Conservation (phyloP, 208 protist species). For the Balamuthia mandrillaris region DNA sequence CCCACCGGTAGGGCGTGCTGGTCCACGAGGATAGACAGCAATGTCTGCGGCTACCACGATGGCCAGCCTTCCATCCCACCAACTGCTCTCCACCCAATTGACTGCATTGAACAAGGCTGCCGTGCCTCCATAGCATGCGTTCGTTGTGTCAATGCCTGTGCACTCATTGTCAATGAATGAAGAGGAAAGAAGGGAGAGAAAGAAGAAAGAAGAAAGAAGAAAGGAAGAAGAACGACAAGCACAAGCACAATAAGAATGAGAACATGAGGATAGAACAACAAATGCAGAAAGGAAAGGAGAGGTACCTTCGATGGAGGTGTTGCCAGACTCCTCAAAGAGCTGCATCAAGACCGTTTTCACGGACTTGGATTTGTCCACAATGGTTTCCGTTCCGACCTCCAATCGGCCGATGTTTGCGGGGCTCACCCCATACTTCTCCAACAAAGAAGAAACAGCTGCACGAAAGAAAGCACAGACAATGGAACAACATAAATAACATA, state of each 20-base stretch:
- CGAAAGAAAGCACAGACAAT: too few relatives aligned
- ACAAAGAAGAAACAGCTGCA: slow-evolving; percentile 66
- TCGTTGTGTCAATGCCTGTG: slow-evolving; percentile 81
- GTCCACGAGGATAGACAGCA: slow-evolving; percentile 77
- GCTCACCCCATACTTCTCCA: slow-evolving; percentile 74
- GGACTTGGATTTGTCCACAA: slow-evolving; percentile 85
- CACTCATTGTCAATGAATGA: too few relatives aligned
- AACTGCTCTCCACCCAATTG: slow-evolving; percentile 66
- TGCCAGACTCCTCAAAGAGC: slow-evolving; percentile 71
- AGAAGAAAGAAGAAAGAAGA: too few relatives aligned
- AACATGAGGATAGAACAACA: too few relatives aligned
- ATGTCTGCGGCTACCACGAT: slow-evolving; percentile 85
- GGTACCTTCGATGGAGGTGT: slow-evolving; percentile 61
- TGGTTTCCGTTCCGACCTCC: slow-evolving; percentile 86
- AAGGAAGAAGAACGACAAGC: too few relatives aligned
- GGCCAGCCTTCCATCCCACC: slow-evolving; percentile 81
- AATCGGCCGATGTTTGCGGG: slow-evolving; percentile 75
- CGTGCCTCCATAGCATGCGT: slow-evolving; percentile 89
- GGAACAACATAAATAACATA: too few relatives aligned
- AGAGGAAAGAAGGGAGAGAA: too few relatives aligned
- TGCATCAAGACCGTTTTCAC: slow-evolving; percentile 83
- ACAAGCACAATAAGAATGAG: too few relatives aligned
- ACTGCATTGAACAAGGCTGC: slow-evolving; percentile 81
- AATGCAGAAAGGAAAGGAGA: too few relatives aligned
- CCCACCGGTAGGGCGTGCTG: slow-evolving; percentile 58